phyloP scores from a whole-genome alignment of 352 stramenopile genomes.

The Peronospora belbahrii region DNA sequence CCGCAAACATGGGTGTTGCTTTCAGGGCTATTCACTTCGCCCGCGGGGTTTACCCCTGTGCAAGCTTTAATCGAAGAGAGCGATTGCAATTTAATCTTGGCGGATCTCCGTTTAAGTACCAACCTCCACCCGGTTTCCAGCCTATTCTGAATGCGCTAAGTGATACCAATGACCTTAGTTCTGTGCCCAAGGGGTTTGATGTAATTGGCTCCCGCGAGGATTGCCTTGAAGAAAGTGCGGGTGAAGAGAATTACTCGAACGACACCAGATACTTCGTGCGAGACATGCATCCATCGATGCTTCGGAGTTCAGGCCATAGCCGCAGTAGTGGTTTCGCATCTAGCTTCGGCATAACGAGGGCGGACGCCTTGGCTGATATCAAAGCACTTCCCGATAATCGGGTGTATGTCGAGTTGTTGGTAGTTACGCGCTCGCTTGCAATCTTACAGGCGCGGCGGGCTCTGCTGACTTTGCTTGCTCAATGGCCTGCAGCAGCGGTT shows the following conservation, averaged over 20 bases:
- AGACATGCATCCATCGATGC: slow-evolving; percentile 69
- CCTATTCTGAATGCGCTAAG: slow-evolving; percentile 69
- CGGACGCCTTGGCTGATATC: slow-evolving; percentile 63
- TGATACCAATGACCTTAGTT: slow-evolving; percentile 32
- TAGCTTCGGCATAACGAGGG: slow-evolving; percentile 40
- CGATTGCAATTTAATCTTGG: slow-evolving; percentile 85
- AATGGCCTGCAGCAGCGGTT: slow-evolving; percentile 56
- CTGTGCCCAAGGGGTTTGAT: slow-evolving; percentile 56
- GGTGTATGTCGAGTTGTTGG: slow-evolving; percentile 67
- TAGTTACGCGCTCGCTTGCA: slow-evolving; percentile 67
- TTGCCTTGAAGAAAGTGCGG: slow-evolving; percentile 75
- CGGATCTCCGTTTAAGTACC: slow-evolving; percentile 68
- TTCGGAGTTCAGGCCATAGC: slow-evolving; percentile 39
- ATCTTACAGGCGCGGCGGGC: slow-evolving; percentile 74
- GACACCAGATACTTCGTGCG: slow-evolving; percentile 74
- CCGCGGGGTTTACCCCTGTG: slow-evolving; percentile 77
- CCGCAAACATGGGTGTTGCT: slow-evolving; percentile 78
- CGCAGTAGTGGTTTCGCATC: slow-evolving; percentile 37
- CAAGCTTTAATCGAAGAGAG: slow-evolving; percentile 83
- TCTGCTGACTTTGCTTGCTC: slow-evolving; percentile 65
- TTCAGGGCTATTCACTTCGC: slow-evolving; percentile 80
- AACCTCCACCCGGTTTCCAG: slow-evolving; percentile 64
- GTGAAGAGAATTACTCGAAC: slow-evolving; percentile 76
- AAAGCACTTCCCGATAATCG: slow-evolving; percentile 73
- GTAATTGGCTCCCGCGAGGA: slow-evolving; percentile 77